Conservation (phyloP, 352 stramenopile species). For the Poterioochromonas sp. region DNA sequence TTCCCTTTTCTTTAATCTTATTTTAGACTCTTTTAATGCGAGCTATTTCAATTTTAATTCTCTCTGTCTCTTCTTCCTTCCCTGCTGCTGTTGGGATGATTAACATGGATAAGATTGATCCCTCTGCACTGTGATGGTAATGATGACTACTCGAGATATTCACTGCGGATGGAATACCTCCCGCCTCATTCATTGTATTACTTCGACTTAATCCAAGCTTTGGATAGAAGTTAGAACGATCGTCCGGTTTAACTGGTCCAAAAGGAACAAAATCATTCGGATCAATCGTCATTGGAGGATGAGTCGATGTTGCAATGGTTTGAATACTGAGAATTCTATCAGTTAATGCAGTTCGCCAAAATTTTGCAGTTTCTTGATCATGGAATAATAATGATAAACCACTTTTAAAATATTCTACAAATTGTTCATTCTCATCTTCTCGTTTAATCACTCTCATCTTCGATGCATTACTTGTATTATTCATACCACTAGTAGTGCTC, state of each 20-base stretch:
- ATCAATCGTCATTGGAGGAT: not conserved
- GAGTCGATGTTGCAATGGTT: not conserved
- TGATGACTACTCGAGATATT: no score
- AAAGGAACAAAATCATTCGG: not conserved
- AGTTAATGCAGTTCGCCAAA: not conserved
- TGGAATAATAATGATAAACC: slow-evolving; percentile 19
- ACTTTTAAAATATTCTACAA: slow-evolving; percentile 10
- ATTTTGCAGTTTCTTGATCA: not conserved
- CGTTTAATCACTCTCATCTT: slow-evolving; percentile 3
- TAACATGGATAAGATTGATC: not conserved
- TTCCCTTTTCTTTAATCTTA: no score
- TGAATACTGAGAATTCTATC: not conserved
- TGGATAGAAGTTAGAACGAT: no score
- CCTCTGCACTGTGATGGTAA: no score
- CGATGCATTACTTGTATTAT: not conserved
- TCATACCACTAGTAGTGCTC: no score
- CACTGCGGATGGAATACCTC: no score
- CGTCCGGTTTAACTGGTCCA: not conserved
- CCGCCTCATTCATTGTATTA: no score
- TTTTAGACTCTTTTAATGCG: no score
- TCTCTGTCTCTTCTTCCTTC: not conserved
- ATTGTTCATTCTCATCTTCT: not conserved
- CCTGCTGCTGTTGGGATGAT: slow-evolving; percentile 14
- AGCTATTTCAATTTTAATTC: slow-evolving; percentile 36
- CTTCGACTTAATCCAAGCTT: no score